phyloP scores from a whole-genome alignment of 2,329 filamentous ascomycete genomes.

The Lecanicillium sp. region DNA sequence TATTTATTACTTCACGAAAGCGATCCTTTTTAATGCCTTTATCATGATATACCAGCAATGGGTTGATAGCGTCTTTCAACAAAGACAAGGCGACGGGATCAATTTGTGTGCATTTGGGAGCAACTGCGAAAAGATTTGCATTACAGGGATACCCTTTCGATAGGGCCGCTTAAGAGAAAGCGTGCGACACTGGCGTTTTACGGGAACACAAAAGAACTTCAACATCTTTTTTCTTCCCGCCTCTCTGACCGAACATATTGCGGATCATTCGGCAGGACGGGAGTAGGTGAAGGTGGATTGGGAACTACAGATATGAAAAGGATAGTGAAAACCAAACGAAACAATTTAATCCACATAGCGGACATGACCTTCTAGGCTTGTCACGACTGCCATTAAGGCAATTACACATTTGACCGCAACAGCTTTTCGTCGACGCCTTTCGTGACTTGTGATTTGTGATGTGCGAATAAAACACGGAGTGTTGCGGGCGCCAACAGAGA shows the following conservation, averaged over 20 bases:
- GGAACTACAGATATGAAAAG: slow-evolving; percentile 4
- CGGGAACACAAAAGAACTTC: slow-evolving; percentile 38
- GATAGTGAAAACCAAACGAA: slow-evolving; percentile 1
- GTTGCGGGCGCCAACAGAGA: no score
- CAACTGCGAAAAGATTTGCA: slow-evolving; percentile 24
- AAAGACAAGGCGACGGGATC: slow-evolving; percentile 29
- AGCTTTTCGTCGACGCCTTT: no score
- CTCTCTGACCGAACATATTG: slow-evolving; percentile 27
- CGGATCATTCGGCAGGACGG: slow-evolving; percentile 21
- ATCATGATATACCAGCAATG: slow-evolving; percentile 26
- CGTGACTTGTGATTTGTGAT: no score
- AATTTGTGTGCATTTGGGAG: slow-evolving; percentile 30
- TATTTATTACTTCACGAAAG: slow-evolving; percentile 17
- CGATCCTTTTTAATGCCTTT: neutral
- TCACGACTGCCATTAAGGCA: no score
- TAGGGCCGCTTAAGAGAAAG: slow-evolving; percentile 23
- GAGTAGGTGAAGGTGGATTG: slow-evolving; percentile 10
- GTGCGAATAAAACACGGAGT: no score
- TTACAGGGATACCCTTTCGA: slow-evolving; percentile 29
- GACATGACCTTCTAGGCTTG: neutral
- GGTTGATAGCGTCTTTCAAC: slow-evolving; percentile 38
- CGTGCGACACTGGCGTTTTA: slow-evolving; percentile 26
- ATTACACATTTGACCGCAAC: no score
- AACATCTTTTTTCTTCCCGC: slow-evolving; percentile 33
- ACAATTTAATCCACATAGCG: slow-evolving; percentile 5